Conservation (phyloP, 495 filamentous ascomycete species). For the Patellaria atrata region DNA sequence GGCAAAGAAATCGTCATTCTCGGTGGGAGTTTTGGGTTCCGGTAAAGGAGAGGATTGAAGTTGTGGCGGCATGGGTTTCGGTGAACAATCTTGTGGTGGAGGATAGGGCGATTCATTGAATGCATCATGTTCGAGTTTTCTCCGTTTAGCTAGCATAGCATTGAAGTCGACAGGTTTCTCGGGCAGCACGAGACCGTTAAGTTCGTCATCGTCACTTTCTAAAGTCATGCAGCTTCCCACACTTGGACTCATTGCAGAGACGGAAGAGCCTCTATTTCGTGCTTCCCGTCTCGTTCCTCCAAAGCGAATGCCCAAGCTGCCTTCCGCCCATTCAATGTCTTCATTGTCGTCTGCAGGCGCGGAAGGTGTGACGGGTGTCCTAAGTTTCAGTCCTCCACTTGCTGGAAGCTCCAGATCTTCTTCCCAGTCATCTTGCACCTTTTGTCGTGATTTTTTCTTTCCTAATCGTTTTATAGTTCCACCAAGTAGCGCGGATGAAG, state of each 20-base stretch:
- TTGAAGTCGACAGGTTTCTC: slow-evolving; percentile 68
- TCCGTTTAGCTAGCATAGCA: slow-evolving; percentile 54
- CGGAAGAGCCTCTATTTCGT: slow-evolving; percentile 68
- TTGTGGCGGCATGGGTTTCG: slow-evolving; percentile 14
- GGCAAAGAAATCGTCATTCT: slow-evolving; percentile 67
- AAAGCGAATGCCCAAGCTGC: slow-evolving; percentile 75
- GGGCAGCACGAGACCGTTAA: slow-evolving; percentile 75
- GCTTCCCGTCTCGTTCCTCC: slow-evolving; percentile 68
- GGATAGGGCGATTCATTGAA: slow-evolving; percentile 15
- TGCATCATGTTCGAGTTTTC: slow-evolving; percentile 20
- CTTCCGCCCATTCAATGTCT: slow-evolving; percentile 88
- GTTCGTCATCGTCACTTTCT: slow-evolving; percentile 88
- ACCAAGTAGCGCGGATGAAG: slow-evolving; percentile 84
- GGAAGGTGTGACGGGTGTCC: slow-evolving; percentile 36
- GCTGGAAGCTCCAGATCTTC: slow-evolving; percentile 74
- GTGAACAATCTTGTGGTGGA: slow-evolving; percentile 7
- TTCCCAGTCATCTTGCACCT: slow-evolving; percentile 75
- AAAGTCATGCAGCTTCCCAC: slow-evolving; percentile 75
- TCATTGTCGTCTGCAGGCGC: slow-evolving; percentile 39
- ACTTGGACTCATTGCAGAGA: slow-evolving; percentile 80
- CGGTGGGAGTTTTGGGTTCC: slow-evolving; percentile 17
- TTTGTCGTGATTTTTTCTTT: slow-evolving; percentile 56
- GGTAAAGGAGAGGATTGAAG: slow-evolving; percentile 4
- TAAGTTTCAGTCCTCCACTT: slow-evolving; percentile 24
- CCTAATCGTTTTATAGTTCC: slow-evolving; percentile 90